A percentile compares a stretch with the other conserved stretches of the same genome.
Evolutionary conservation across 1,284 basidiomycete genomes (phyloP).

Genomic region (Malassezia furfur): DNA sequence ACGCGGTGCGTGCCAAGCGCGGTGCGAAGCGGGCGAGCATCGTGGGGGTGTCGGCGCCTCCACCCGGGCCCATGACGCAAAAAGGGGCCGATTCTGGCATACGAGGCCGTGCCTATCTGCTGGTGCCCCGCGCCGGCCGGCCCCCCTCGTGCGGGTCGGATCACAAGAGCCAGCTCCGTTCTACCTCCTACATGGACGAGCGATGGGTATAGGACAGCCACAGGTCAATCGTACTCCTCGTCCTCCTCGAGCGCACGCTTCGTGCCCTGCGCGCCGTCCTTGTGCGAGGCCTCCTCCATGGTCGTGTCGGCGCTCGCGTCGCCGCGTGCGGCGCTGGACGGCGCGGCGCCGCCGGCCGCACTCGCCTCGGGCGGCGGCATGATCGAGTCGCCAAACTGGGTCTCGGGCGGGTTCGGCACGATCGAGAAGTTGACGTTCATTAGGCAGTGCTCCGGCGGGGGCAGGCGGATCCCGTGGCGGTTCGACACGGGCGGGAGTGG

Average conservation of each 20-base stretch:
- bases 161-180: too few species aligned
- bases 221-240: slow-evolving; percentile 40
- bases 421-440: slow-evolving; percentile 87
- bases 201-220: neutral
- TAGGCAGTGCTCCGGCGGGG: slow-evolving; percentile 69
- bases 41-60: neutral
- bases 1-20: neutral
- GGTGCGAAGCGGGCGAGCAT: neutral
- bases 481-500: slow-evolving; percentile 88
- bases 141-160: too few species aligned
- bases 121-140: too few species aligned
- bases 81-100: neutral
- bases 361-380: neutral
- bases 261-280: slow-evolving; percentile 21
- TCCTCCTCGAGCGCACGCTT: slow-evolving; percentile 45
- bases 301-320: neutral
- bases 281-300: slow-evolving; percentile 21
- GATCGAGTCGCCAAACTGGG: slow-evolving; percentile 9
- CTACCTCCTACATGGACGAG: too few species aligned
- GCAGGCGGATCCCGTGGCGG: slow-evolving; percentile 83
- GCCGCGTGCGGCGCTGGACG: slow-evolving; percentile 3
- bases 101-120: too few species aligned
- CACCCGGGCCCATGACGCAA: neutral
- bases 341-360: slow-evolving; percentile 4
- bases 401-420: slow-evolving; percentile 66